Evolutionary conservation across 164 flowering plant genomes (phyloP).

Genomic region (Kalanchoe fedtschenkoi): DNA sequence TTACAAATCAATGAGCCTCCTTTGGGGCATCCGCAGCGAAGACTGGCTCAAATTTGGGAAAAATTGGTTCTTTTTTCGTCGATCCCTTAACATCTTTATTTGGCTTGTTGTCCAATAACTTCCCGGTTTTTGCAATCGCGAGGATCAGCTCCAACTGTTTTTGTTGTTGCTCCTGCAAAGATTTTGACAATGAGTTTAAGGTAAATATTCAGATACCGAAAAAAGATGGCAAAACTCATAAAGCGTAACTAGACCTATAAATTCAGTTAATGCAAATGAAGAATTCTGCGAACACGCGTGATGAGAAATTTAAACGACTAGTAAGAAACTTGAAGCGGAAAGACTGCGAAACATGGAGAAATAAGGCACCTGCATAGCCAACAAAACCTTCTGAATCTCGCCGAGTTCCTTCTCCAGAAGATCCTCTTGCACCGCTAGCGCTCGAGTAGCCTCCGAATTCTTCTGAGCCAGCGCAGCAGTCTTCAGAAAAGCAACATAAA

Average conservation of each 20-base stretch:
- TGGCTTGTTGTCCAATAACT: neutral
- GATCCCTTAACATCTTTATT: neutral
- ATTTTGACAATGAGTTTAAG: too few relatives aligned
- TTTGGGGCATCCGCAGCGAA: too few relatives aligned
- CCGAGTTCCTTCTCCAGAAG: conserved; percentile 84
- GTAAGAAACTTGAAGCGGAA: too few relatives aligned
- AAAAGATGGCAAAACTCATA: too few relatives aligned
- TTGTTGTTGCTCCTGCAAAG: conserved; percentile 3
- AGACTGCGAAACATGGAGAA: neutral
- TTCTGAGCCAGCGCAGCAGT: conserved; percentile 82
- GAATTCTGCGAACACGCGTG: too few relatives aligned
- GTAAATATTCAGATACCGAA: too few relatives aligned
- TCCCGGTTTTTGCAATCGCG: too few relatives aligned
- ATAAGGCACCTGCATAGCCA: conserved; percentile 80
- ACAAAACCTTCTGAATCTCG: conserved; percentile 84
- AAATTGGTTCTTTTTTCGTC: neutral
- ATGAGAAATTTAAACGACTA: too few relatives aligned
- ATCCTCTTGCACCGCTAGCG: conserved; percentile 65
- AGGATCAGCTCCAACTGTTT: conserved; percentile 4
- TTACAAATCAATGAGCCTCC: neutral
- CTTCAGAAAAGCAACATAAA: conserved; percentile 27
- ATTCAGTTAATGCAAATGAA: too few relatives aligned
- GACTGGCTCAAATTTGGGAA: neutral
- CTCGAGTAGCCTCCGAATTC: conserved; percentile 86
- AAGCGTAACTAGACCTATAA: too few relatives aligned